Evolutionary conservation across 2,329 filamentous ascomycete species (phyloP), one percentile per base, ranked within the genome.

Genomic region (Fusarium aywerte): DNA sequence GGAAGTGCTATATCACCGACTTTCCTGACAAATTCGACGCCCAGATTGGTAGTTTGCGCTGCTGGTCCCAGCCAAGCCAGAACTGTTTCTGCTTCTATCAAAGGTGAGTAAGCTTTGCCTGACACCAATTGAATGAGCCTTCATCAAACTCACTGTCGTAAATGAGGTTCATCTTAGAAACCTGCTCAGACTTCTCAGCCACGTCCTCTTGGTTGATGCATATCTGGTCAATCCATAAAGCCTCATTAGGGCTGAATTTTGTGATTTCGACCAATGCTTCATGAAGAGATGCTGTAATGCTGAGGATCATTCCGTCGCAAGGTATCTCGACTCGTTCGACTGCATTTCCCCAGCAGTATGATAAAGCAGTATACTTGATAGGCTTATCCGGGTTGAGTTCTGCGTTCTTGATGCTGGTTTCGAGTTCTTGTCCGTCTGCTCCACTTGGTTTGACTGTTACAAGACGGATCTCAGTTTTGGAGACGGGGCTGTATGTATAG

Each of bases 201-300:
- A 62, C 8, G 10, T 70, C 49, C 0, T 40, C 36, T 15, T 69
- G 67, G 15, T 69, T 70, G 27, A 69, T 69, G 8, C 65, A 71
- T 21, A 69, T 63, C 23, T 70, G 67, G 15, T 70, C 68, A 11
- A 70, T 54, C 67, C 67, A 69, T 3, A 70, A 8, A 20, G 55
- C n/a, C 2, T 58, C 33, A 5, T 62, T 42, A 0, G 64, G 68
- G 9, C 48, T 62, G 11, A 58, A 59, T 21, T 58, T 62, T 36
- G 45, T 23, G 3, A 65, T 48, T n/a, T 57, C 60, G 0, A 40
- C 2, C 7, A 70, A 32, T 1, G 63, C 57, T 35, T 68, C 60
- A 8, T 62, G 35, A 5, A 70, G 52, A 3, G 68, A 43, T 2
- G 51, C 40, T 1, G 68, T 70, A 16, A 70, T 53, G 3, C 13